phyloP scores from a whole-genome alignment of 768 basidiomycete species.

The Chlorophyllum brunneum region DNA sequence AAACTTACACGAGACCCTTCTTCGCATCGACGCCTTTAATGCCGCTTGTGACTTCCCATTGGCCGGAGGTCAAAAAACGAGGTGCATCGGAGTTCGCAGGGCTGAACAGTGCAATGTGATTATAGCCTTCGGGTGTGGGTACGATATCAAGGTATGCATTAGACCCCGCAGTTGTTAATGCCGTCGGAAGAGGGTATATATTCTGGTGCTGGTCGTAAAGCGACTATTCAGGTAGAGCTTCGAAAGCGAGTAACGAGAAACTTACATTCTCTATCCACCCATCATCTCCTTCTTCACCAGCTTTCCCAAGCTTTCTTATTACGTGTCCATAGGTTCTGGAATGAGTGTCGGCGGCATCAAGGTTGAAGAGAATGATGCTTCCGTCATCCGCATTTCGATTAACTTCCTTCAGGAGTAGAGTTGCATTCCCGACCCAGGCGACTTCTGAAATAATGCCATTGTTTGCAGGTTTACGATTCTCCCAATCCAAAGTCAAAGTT shows the following conservation, averaged over 20 bases:
- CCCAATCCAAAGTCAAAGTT: constrained; percentile 66
- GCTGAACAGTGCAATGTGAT: constrained; percentile 90
- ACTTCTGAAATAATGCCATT: constrained; percentile 81
- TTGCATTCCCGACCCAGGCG: constrained; percentile 77
- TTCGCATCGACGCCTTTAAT: constrained; percentile 70
- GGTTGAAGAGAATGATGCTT: constrained; percentile 73
- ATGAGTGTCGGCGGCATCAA: constrained; percentile 26
- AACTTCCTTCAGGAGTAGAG: constrained; percentile 81
- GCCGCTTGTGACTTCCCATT: constrained; percentile 84
- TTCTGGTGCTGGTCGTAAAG: constrained; percentile 47
- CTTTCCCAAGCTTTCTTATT: constrained; percentile 72
- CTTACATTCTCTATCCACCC: constrained; percentile 93
- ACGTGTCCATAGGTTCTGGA: constrained; percentile 42
- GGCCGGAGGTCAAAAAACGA: constrained; percentile 78
- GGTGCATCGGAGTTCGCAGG: constrained; percentile 68
- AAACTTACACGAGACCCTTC: constrained; percentile 69
- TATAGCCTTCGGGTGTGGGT: constrained; percentile 76
- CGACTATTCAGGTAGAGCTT: background rate
- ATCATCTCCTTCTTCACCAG: constrained; percentile 84
- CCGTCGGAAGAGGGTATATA: constrained; percentile 52
- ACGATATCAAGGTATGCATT: constrained; percentile 89
- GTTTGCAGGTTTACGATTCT: constrained; percentile 45
- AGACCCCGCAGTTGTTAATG: constrained; percentile 36
- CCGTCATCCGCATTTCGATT: constrained; percentile 82
- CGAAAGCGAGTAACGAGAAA: constrained; percentile 11